Conservation (phyloP, 768 basidiomycete species). For the Sporobolomyces roseus region DNA sequence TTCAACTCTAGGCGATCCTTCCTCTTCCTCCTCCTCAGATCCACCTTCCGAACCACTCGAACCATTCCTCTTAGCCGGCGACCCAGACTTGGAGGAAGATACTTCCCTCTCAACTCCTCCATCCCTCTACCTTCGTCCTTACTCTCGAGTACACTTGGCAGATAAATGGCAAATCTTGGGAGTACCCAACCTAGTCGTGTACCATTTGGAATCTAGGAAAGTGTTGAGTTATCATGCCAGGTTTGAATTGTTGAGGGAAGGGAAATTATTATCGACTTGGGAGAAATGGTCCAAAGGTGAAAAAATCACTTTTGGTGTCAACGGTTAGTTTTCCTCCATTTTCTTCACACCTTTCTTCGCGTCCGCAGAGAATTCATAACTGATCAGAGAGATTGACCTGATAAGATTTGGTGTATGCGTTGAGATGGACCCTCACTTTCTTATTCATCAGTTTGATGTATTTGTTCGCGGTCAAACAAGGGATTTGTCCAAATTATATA, state of each 20-base stretch:
- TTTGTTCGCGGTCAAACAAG: constrained; percentile 3
- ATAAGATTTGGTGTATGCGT: constrained; percentile 7
- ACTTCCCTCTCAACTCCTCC: constrained; percentile 11
- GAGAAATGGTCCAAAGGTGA: constrained; percentile 40
- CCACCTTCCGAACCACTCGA: constrained; percentile 22
- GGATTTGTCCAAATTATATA: background rate
- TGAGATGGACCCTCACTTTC: constrained; percentile 32
- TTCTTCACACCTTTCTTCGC: background rate
- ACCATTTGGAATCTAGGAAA: constrained; percentile 23
- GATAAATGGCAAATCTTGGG: constrained; percentile 38
- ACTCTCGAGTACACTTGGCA: constrained; percentile 39
- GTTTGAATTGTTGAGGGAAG: constrained; percentile 24
- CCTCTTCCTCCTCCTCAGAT: background rate
- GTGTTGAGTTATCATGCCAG: constrained; percentile 33
- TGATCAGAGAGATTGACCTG: too few species aligned
- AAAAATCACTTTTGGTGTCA: constrained; percentile 20
- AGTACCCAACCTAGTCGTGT: constrained; percentile 38
- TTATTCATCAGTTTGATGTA: constrained; percentile 4
- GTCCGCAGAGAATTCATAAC: too few species aligned
- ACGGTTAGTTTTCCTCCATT: constrained; percentile 16
- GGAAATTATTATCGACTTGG: constrained; percentile 14
- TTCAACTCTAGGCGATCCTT: constrained; percentile 11
- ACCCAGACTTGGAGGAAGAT: constrained; percentile 41
- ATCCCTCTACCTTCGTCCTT: constrained; percentile 40
- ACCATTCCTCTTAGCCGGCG: constrained; percentile 42